Evolutionary conservation across 2,329 filamentous ascomycete species (phyloP), one percentile per base, ranked within the genome.

Genomic region (Nemania diffusa): DNA sequence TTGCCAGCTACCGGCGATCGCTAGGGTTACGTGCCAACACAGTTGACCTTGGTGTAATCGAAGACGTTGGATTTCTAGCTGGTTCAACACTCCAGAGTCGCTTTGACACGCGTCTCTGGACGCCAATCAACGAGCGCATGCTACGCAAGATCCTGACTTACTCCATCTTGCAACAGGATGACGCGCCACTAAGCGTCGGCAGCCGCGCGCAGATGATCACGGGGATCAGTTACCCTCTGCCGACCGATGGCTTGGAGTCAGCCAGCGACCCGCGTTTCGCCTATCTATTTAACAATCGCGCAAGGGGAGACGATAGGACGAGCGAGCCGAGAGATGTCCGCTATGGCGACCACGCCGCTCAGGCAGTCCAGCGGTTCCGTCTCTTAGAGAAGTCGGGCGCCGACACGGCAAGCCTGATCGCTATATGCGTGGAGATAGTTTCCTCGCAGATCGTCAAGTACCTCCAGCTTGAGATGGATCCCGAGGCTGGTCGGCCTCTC

Each of bases 21-120:
- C 73, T 71, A 0, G 79, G 80, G 2, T 74, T 81, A 0, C 68
- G 73, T 0, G 83, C 79, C 11, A 70, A 75, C 11, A 69, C 74
- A 0, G 72, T 85, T 5, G 75, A 84, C 60, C 74, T 84, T 2
- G 81, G 82, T 0, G 69, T 73, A 1, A 76, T 84, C 26, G 67
- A 74, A 1, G 77, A 76, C 48, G 73, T 77, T 11, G 78, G 78
- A 6, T 27, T 50, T 29, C 9, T 58, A 2, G 56, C 56, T 11
- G 56, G 42, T 6, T 37, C 42, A 3, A n/a, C 2, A 2, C 42
- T 58, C 2, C 42, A 58, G 56, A 29, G 2, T 42, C 61, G 61
- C 11, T 64, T 58, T 11, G 53, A 64, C 6, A 44, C 26, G n/a
- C 20, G 20, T 0, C 32, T 32, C 5, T 64, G 53, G 61, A 58